Conservation (phyloP, 306 rosid genomes). For the Fagus sylvatica region DNA sequence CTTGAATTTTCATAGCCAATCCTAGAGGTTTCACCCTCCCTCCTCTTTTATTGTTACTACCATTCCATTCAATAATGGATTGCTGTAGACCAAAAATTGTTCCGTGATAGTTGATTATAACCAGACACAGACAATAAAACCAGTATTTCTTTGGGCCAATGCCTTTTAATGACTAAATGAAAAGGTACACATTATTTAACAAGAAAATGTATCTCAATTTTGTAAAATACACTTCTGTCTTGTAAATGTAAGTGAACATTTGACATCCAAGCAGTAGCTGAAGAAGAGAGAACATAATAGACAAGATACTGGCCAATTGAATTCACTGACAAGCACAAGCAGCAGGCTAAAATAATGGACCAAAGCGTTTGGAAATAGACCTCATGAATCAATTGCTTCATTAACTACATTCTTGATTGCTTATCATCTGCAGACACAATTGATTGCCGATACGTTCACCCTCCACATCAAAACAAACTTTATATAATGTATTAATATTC, state of each 20-base stretch:
- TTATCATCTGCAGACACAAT: slow-evolving; percentile 21
- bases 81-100: too few species aligned
- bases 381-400: slow-evolving; percentile 2
- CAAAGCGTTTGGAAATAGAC: slow-evolving; percentile 10
- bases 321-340: slow-evolving; percentile 22
- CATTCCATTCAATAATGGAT: too few species aligned
- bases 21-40: too few species aligned
- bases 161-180: background rate
- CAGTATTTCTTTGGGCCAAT: background rate
- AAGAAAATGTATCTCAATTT: background rate
- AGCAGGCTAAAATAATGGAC: slow-evolving; percentile 2
- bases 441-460: background rate
- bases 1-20: too few species aligned
- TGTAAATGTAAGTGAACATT: background rate
- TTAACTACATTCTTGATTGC: slow-evolving; percentile 2
- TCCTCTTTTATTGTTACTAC: too few species aligned
- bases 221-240: background rate
- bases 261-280: slow-evolving; percentile 12
- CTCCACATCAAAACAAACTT: background rate
- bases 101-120: too few species aligned
- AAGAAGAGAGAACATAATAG: background rate
- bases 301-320: slow-evolving; percentile 4
- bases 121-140: background rate
- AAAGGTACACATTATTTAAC: background rate
- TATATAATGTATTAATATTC: background rate